Evolutionary conservation across 2,329 filamentous ascomycete genomes (phyloP).

Genomic region (Fusarium nurragi): DNA sequence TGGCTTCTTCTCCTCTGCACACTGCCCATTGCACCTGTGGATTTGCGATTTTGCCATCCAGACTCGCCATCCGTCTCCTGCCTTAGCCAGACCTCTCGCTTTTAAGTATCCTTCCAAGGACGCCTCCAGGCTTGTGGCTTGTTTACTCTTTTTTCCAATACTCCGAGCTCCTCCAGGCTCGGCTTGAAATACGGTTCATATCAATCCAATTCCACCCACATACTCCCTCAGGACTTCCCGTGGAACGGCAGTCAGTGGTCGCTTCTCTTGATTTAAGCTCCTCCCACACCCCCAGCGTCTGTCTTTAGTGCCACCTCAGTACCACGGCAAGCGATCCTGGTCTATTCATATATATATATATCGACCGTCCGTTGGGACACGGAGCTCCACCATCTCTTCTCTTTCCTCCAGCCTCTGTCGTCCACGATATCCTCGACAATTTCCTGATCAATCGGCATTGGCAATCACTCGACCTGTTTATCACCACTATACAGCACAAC

Average conservation of each 20-base stretch:
- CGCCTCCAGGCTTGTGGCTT: conserved; percentile 17
- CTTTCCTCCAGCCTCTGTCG: not conserved
- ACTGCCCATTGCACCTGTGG: not conserved
- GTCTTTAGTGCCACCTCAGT: conserved; percentile 30
- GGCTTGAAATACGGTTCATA: not conserved
- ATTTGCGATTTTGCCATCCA: conserved; percentile 18
- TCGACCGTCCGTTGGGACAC: conserved; percentile 23
- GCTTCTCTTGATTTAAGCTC: conserved; percentile 13
- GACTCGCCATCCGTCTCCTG: conserved; percentile 19
- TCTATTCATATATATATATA: conserved; percentile 25
- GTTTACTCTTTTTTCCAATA: not conserved
- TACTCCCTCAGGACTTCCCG: not conserved
- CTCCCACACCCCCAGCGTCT: conserved; percentile 10
- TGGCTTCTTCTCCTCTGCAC: conserved; percentile 21
- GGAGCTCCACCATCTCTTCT: conserved; percentile 17
- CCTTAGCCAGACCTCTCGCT: not conserved
- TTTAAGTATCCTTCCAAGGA: conserved; percentile 19
- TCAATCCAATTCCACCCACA: not conserved
- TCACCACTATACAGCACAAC: not conserved
- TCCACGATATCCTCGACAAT: not conserved
- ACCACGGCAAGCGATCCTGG: conserved; percentile 26
- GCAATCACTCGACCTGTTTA: not conserved
- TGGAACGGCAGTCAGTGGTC: conserved; percentile 8
- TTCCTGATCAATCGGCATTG: not conserved
- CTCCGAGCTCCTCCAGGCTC: conserved; percentile 10